Evolutionary conservation across 1,284 basidiomycete species (phyloP).

Genomic region (Calocybe gambosa): DNA sequence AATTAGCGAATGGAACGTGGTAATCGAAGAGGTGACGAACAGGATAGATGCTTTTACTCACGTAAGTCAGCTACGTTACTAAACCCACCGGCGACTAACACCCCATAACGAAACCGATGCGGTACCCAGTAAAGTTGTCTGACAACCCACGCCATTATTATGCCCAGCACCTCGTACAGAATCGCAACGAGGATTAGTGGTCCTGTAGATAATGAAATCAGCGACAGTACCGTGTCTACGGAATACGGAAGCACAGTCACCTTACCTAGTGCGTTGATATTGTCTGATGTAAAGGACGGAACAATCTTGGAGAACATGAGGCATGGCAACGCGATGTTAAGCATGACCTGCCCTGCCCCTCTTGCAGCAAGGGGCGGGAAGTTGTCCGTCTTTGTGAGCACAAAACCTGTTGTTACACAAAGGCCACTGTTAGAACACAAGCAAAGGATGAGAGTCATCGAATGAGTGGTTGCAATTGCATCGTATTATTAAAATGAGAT

Average conservation of each 20-base stretch:
- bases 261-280: slow-evolving; percentile 57
- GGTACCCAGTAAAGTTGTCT: slow-evolving; percentile 74
- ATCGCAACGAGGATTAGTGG: slow-evolving; percentile 50
- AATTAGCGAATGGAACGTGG: neutral
- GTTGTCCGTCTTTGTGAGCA: slow-evolving; percentile 54
- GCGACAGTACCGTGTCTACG: neutral
- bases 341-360: slow-evolving; percentile 52
- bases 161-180: slow-evolving; percentile 48
- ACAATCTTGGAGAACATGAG: slow-evolving; percentile 77
- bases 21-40: neutral
- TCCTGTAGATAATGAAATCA: slow-evolving; percentile 27
- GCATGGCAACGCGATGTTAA: slow-evolving; percentile 66
- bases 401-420: slow-evolving; percentile 49
- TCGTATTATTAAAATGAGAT: too few relatives aligned
- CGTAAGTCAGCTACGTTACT: slow-evolving; percentile 63
- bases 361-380: slow-evolving; percentile 53
- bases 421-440: slow-evolving; percentile 34
- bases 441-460: neutral
- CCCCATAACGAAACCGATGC: slow-evolving; percentile 59
- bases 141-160: slow-evolving; percentile 49
- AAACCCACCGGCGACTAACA: slow-evolving; percentile 62
- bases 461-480: too few relatives aligned
- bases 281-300: slow-evolving; percentile 62
- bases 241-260: neutral
- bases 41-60: slow-evolving; percentile 30